Conservation (phyloP, 2,329 filamentous ascomycete genomes). For the Hyphodiscus sp. region DNA sequence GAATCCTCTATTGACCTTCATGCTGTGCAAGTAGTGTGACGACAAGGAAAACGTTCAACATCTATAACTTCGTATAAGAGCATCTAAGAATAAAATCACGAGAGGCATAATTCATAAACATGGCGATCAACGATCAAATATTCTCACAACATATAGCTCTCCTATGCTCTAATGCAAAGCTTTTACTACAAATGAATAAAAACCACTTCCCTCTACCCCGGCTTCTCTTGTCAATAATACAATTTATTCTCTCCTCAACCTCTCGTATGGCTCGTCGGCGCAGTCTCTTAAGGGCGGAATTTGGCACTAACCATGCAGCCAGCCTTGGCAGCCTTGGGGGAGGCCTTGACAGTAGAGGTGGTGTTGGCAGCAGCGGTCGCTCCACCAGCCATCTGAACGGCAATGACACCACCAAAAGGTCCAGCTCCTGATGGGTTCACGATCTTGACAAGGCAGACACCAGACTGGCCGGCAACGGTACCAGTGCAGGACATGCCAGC, state of each 20-base stretch:
- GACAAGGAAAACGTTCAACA: no score
- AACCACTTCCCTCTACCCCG: background rate
- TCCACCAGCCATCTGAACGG: constrained; percentile 40
- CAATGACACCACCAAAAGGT: constrained; percentile 56
- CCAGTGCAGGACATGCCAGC: constrained; percentile 51
- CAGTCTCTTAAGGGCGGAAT: constrained; percentile 7
- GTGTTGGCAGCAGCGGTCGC: constrained; percentile 2
- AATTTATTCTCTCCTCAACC: background rate
- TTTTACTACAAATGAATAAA: background rate
- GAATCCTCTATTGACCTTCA: no score
- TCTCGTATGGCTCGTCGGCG: background rate
- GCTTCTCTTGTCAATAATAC: background rate
- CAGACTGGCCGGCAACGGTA: constrained; percentile 50
- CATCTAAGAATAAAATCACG: no score
- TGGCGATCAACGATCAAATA: no score
- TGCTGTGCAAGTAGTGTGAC: no score
- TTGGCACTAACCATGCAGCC: constrained; percentile 4
- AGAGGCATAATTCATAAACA: no score
- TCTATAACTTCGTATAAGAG: no score
- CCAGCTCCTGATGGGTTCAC: constrained; percentile 54
- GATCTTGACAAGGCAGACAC: constrained; percentile 58
- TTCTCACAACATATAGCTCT: background rate
- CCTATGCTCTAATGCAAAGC: background rate
- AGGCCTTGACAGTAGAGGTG: constrained; percentile 1
- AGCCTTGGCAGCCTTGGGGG: background rate